phyloP scores from a whole-genome alignment of 106 monocot species.

The Triglochin maritima region DNA sequence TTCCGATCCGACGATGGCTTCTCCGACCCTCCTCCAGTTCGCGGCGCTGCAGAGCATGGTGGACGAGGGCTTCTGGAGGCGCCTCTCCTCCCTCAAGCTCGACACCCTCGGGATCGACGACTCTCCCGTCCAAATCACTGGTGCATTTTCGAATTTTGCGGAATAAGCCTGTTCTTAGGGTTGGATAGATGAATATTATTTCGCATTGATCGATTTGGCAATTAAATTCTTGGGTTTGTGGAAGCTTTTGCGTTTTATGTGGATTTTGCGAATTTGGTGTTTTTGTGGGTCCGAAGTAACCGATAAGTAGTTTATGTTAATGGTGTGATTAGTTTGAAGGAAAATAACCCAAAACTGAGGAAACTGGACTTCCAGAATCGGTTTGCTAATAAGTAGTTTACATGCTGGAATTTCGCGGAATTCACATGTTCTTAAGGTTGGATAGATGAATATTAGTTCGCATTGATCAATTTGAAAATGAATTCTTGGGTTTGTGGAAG shows the following conservation, averaged over 20 bases:
- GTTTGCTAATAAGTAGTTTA: no score
- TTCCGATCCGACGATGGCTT: no score
- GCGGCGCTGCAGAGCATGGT: slow-evolving; percentile 44
- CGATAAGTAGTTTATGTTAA: no score
- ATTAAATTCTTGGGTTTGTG: background rate
- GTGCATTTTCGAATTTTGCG: slow-evolving; percentile 9
- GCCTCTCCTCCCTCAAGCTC: slow-evolving; percentile 71
- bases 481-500: background rate
- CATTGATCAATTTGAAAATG: background rate
- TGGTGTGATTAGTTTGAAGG: no score
- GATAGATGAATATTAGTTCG: background rate
- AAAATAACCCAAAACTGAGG: no score
- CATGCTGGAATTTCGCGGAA: background rate
- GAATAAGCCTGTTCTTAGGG: background rate
- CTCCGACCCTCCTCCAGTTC: slow-evolving; percentile 26
- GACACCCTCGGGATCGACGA: slow-evolving; percentile 69
- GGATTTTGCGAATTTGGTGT: no score
- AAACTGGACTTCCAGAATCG: no score
- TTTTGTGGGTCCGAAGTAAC: no score
- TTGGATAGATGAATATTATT: background rate
- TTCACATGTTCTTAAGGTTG: background rate
- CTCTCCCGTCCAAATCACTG: slow-evolving; percentile 61
- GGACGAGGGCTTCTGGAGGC: slow-evolving; percentile 80
- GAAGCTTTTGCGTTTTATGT: no score
- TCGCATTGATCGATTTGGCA: background rate